These are phyloP conservation scores for Fusarium torulosum DNA, from an alignment of 2,329 filamentous ascomycete genomes.

Conservation along the genomic window DNA sequence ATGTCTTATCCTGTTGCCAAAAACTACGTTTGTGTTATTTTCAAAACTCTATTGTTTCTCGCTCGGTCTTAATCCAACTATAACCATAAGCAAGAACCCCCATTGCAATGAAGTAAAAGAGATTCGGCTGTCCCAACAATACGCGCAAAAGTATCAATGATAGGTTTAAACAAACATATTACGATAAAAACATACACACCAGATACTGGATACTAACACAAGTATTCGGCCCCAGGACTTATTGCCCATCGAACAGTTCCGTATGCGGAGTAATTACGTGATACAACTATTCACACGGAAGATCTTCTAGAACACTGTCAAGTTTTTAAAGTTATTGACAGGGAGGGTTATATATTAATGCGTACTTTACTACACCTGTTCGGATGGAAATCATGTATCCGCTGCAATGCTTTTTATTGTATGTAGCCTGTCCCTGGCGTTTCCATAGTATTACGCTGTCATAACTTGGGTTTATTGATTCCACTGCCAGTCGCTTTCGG, in stretches of 20 bases:
- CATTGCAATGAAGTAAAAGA: too few species aligned
- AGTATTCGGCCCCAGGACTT: background rate
- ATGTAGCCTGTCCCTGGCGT: background rate
- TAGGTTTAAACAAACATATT: too few species aligned
- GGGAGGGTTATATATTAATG: background rate
- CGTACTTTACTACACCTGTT: background rate
- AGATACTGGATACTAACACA: background rate
- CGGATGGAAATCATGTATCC: background rate
- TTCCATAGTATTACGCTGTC: background rate
- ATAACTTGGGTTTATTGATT: constrained; percentile 9
- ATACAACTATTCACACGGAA: background rate
- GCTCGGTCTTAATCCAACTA: too few species aligned
- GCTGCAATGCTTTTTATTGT: background rate
- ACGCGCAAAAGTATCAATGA: too few species aligned
- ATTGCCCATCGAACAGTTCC: background rate
- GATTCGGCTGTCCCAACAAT: too few species aligned
- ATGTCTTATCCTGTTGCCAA: background rate
- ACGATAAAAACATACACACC: background rate
- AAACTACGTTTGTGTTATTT: too few species aligned
- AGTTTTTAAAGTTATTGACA: background rate
- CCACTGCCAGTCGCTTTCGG: constrained; percentile 19
- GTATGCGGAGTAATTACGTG: background rate
- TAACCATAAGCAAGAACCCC: too few species aligned
- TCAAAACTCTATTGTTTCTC: too few species aligned
- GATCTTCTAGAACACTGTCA: background rate